phyloP scores from a whole-genome alignment of 768 basidiomycete species.

The Collybiopsis confluens region DNA sequence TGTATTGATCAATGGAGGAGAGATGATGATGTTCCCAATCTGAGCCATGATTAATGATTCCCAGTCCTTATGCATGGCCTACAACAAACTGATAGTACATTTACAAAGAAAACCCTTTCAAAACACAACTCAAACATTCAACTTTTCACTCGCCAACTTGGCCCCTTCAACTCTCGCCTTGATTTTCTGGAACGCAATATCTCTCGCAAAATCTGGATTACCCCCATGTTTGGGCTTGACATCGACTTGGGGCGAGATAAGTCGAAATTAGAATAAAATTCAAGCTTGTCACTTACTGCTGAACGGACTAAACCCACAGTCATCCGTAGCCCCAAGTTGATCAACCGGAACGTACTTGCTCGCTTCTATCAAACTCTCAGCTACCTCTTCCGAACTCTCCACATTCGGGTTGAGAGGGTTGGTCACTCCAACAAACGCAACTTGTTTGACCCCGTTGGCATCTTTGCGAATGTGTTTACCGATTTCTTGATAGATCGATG shows the following conservation, averaged over 20 bases:
- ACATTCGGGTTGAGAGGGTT: slow-evolving; percentile 4
- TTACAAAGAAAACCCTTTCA: neutral
- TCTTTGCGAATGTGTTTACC: slow-evolving; percentile 6
- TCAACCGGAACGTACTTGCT: slow-evolving; percentile 4
- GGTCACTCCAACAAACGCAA: slow-evolving; percentile 4
- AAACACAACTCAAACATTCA: neutral
- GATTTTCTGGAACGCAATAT: slow-evolving; percentile 6
- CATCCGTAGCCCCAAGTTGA: slow-evolving; percentile 7
- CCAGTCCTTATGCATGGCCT: no score
- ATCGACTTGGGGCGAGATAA: no score
- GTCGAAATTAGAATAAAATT: neutral
- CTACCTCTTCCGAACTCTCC: neutral
- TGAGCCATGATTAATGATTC: no score
- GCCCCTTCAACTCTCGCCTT: slow-evolving; percentile 4
- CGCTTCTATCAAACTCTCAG: slow-evolving; percentile 2
- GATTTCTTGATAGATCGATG: slow-evolving; percentile 4
- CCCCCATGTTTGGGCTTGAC: slow-evolving; percentile 2
- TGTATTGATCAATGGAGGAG: slow-evolving; percentile 70
- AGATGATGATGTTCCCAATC: slow-evolving; percentile 51
- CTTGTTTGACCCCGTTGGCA: slow-evolving; percentile 6
- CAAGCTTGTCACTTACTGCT: neutral
- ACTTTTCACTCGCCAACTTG: slow-evolving; percentile 4
- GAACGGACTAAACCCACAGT: slow-evolving; percentile 8
- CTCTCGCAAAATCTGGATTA: slow-evolving; percentile 7
- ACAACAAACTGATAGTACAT: no score